A percentile compares a stretch with the other conserved stretches of the same genome.
These are phyloP conservation scores for Begonia peltatifolia DNA, from an alignment of 306 rosid species.

Conservation along the genomic window DNA sequence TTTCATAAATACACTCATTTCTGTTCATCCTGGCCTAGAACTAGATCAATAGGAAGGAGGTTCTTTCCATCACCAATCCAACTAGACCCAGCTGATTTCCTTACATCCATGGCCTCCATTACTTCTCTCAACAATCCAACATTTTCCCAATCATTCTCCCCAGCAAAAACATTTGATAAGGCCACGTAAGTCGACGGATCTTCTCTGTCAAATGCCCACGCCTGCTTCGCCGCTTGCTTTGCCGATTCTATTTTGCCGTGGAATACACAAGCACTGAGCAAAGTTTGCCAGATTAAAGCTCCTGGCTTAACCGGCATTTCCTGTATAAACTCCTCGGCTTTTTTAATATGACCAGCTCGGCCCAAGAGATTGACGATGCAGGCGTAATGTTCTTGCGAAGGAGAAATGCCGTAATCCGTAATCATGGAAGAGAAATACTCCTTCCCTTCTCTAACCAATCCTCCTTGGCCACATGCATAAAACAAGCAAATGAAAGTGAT, in stretches of 20 bases:
- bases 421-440: slow-evolving; percentile 43
- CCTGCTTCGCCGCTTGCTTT: slow-evolving; percentile 42
- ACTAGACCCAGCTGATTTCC: slow-evolving; percentile 63
- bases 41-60: no score
- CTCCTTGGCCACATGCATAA: slow-evolving; percentile 73
- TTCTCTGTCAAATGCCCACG: slow-evolving; percentile 23
- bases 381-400: slow-evolving; percentile 62
- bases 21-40: no score
- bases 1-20: no score
- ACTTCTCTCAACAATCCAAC: slow-evolving; percentile 41
- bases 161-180: slow-evolving; percentile 61
- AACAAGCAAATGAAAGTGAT: slow-evolving; percentile 63
- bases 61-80: slow-evolving; percentile 18
- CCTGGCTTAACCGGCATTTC: slow-evolving; percentile 50
- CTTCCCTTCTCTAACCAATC: slow-evolving; percentile 50
- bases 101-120: slow-evolving; percentile 52
- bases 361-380: slow-evolving; percentile 69
- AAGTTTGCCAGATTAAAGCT: slow-evolving; percentile 56
- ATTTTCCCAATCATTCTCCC: slow-evolving; percentile 39
- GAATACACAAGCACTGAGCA: slow-evolving; percentile 58
- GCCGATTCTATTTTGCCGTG: slow-evolving; percentile 50
- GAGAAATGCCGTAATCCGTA: slow-evolving; percentile 32
- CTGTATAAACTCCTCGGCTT: slow-evolving; percentile 47
- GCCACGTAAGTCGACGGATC: slow-evolving; percentile 60
- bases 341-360: slow-evolving; percentile 45